Percentiles rank a stretch among this genome's conserved stretches.
phyloP scores from a whole-genome alignment of 1,284 basidiomycete genomes.

The Leccinum fallax region DNA sequence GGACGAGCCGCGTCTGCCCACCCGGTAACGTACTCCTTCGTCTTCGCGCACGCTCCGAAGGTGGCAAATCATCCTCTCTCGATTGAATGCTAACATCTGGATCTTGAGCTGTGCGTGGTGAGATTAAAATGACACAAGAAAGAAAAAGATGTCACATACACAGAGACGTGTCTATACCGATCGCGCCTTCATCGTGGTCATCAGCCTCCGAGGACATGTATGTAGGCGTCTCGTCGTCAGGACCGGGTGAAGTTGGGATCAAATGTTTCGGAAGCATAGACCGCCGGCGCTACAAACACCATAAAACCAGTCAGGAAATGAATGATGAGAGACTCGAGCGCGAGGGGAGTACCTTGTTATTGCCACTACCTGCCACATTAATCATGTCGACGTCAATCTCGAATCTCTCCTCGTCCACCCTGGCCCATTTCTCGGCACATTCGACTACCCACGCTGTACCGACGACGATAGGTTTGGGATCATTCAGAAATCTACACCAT shows the following conservation, averaged over 20 bases:
- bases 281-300: conserved; percentile 47
- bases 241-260: conserved; percentile 35
- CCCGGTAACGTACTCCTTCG: conserved; percentile 31
- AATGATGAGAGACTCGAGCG: conserved; percentile 7
- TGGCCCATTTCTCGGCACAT: conserved; percentile 71
- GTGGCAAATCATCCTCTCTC: not conserved
- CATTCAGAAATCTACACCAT: no score
- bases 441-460: conserved; percentile 93
- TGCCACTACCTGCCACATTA: conserved; percentile 59
- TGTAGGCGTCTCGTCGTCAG: conserved; percentile 20
- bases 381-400: conserved; percentile 69
- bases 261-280: conserved; percentile 72
- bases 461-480: conserved; percentile 77
- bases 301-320: not conserved
- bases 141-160: conserved; percentile 40
- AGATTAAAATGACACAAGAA: conserved; percentile 3
- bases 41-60: conserved; percentile 51
- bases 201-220: conserved; percentile 34
- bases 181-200: conserved; percentile 32
- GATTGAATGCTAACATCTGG: conserved; percentile 31
- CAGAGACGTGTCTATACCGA: conserved; percentile 44
- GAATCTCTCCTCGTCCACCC: conserved; percentile 69
- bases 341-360: conserved; percentile 60
- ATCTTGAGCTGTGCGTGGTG: conserved; percentile 29
- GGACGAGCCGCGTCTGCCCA: conserved; percentile 32